Percentiles rank a stretch among this genome's conserved stretches.
phyloP scores from a whole-genome alignment of 2,329 filamentous ascomycete species.

The Diaporthe capsici region DNA sequence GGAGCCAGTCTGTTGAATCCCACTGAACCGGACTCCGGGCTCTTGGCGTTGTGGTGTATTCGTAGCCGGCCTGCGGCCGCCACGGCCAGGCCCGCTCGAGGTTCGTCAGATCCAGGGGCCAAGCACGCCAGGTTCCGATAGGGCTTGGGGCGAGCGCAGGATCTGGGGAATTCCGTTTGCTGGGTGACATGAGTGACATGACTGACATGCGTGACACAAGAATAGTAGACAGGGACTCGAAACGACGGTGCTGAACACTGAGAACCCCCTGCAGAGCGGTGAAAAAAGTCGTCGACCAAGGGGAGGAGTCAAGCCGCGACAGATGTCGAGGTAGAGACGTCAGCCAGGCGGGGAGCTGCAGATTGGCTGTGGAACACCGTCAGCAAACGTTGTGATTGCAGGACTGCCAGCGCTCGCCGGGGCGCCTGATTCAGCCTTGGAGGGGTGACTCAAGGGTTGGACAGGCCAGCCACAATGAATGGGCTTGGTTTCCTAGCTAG shows the following conservation, averaged over 20 bases:
- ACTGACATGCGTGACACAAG: slow-evolving; percentile 1
- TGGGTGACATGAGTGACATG: background rate
- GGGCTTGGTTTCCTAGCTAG: background rate
- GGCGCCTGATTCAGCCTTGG: slow-evolving; percentile 9
- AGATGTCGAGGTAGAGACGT: background rate
- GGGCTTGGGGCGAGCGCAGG: slow-evolving; percentile 19
- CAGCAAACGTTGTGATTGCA: background rate
- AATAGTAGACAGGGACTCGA: slow-evolving; percentile 20
- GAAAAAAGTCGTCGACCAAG: slow-evolving; percentile 8
- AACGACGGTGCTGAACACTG: slow-evolving; percentile 23
- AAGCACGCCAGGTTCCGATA: slow-evolving; percentile 22
- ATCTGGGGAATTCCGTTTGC: slow-evolving; percentile 27
- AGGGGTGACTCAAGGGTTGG: background rate
- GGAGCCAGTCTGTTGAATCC: background rate
- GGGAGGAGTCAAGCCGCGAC: background rate
- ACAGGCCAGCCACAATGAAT: background rate
- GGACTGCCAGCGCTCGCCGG: background rate
- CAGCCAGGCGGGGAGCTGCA: slow-evolving; percentile 16
- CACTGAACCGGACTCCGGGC: slow-evolving; percentile 17
- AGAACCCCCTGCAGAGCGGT: slow-evolving; percentile 26
- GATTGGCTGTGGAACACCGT: slow-evolving; percentile 3
- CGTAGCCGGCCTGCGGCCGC: background rate
- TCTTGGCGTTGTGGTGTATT: slow-evolving; percentile 23
- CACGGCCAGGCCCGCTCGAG: background rate
- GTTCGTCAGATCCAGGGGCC: slow-evolving; percentile 23